Evolutionary conservation across 192 early-diverging fungal species (phyloP).

Genomic region (Coemansia sp.): DNA sequence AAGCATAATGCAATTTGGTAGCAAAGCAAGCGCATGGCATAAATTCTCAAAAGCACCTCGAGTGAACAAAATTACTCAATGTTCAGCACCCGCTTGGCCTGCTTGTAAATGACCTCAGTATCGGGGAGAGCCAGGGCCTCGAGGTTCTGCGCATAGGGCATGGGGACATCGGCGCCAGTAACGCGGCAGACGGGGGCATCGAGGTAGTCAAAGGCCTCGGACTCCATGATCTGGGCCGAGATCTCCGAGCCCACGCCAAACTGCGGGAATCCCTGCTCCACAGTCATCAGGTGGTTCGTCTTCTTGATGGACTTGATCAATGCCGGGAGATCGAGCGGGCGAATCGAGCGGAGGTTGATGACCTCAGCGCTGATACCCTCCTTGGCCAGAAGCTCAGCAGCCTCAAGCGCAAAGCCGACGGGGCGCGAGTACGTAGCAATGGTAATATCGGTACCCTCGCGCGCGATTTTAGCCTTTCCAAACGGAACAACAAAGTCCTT

Average conservation of each 20-base stretch:
- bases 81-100: constrained; percentile 64
- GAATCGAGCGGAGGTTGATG: constrained; percentile 97
- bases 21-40: neutral
- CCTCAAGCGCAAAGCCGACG: constrained; percentile 81
- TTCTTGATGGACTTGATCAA: constrained; percentile 94
- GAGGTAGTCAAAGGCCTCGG: constrained; percentile 92
- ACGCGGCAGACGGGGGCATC: constrained; percentile 92
- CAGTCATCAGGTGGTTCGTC: constrained; percentile 94
- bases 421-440: constrained; percentile 92
- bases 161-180: constrained; percentile 96
- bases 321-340: constrained; percentile 88
- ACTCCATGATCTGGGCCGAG: constrained; percentile 95
- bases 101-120: constrained; percentile 77
- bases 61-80: constrained; percentile 22
- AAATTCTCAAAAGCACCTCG: neutral
- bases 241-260: constrained; percentile 96
- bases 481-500: constrained; percentile 86
- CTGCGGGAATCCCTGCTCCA: constrained; percentile 93
- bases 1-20: neutral
- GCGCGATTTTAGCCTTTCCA: constrained; percentile 94
- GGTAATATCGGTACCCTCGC: constrained; percentile 81
- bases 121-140: constrained; percentile 86
- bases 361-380: constrained; percentile 81
- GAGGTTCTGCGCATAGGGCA: constrained; percentile 94
- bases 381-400: constrained; percentile 81